Percentiles rank a stretch among this genome's conserved stretches.
Evolutionary conservation across 2,329 filamentous ascomycete species (phyloP).

Genomic region (Ceratocystis diversiconidia): DNA sequence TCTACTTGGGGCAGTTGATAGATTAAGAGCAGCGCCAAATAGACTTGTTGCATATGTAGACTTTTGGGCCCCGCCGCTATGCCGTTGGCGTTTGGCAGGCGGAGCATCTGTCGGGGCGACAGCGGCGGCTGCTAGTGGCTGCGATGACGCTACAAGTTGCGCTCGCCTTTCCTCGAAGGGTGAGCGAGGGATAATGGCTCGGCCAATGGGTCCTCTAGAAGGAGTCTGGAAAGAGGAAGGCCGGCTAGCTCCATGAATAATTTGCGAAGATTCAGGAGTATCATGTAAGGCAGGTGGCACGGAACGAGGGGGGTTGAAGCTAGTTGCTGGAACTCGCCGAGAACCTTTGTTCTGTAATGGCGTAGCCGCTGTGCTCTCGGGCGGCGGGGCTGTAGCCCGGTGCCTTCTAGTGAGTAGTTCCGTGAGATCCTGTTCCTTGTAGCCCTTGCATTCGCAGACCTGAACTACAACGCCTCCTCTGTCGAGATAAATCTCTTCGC

Average conservation of each 20-base stretch:
- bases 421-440: constrained; percentile 62
- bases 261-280: not conserved
- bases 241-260: not conserved
- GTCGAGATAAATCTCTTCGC: constrained; percentile 70
- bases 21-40: constrained; percentile 33
- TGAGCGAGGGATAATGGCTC: constrained; percentile 7
- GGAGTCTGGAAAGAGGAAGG: constrained; percentile 8
- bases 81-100: constrained; percentile 19
- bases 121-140: too few relatives aligned
- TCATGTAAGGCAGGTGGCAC: not conserved
- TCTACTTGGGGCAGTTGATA: constrained; percentile 20
- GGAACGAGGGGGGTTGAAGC: constrained; percentile 10
- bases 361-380: constrained; percentile 18
- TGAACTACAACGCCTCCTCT: constrained; percentile 63
- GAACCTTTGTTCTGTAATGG: constrained; percentile 15
- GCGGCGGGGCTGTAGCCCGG: constrained; percentile 18
- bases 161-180: constrained; percentile 15
- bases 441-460: constrained; percentile 61
- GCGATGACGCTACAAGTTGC: not conserved
- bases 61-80: constrained; percentile 27
- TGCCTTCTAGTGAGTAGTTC: constrained; percentile 53
- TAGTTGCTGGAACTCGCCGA: not conserved
- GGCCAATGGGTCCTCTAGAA: constrained; percentile 9
- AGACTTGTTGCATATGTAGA: constrained; percentile 36
- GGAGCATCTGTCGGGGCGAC: not conserved